phyloP scores from a whole-genome alignment of 768 basidiomycete species.

The Trametes elegans region DNA sequence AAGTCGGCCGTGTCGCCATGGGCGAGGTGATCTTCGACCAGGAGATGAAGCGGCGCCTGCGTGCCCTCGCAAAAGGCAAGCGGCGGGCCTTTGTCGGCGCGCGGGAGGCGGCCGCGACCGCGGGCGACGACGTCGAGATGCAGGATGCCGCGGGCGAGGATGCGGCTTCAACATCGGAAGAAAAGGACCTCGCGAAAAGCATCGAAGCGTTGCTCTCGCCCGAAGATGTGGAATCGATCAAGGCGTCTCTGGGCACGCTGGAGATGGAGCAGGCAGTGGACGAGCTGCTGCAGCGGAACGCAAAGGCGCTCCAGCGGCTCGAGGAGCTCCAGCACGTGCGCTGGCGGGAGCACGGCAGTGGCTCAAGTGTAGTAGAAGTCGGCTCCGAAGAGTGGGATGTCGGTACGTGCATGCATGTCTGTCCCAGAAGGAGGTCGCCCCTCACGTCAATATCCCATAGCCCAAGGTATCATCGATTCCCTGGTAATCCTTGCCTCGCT shows the following conservation, averaged over 20 bases:
- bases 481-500: slow-evolving; percentile 66
- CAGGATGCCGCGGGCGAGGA: slow-evolving; percentile 9
- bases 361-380: slow-evolving; percentile 47
- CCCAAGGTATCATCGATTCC: slow-evolving; percentile 71
- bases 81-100: slow-evolving; percentile 22
- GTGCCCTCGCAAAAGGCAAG: slow-evolving; percentile 28
- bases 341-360: slow-evolving; percentile 45
- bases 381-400: slow-evolving; percentile 83
- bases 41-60: slow-evolving; percentile 39
- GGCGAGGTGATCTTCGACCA: slow-evolving; percentile 57
- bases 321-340: slow-evolving; percentile 64
- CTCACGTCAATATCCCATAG: slow-evolving; percentile 35
- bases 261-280: slow-evolving; percentile 70
- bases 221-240: slow-evolving; percentile 56
- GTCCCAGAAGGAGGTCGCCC: background rate
- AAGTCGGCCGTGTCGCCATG: slow-evolving; percentile 60
- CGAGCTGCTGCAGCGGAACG: slow-evolving; percentile 65
- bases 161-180: slow-evolving; percentile 15
- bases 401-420: slow-evolving; percentile 47
- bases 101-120: background rate
- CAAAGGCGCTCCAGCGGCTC: slow-evolving; percentile 58
- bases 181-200: slow-evolving; percentile 37
- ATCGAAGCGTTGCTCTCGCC: slow-evolving; percentile 55
- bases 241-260: slow-evolving; percentile 55
- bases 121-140: slow-evolving; percentile 18